Percentiles rank a stretch among this genome's conserved stretches.
Conservation (phyloP, 768 basidiomycete genomes). For the Lactarius akahatsu region DNA sequence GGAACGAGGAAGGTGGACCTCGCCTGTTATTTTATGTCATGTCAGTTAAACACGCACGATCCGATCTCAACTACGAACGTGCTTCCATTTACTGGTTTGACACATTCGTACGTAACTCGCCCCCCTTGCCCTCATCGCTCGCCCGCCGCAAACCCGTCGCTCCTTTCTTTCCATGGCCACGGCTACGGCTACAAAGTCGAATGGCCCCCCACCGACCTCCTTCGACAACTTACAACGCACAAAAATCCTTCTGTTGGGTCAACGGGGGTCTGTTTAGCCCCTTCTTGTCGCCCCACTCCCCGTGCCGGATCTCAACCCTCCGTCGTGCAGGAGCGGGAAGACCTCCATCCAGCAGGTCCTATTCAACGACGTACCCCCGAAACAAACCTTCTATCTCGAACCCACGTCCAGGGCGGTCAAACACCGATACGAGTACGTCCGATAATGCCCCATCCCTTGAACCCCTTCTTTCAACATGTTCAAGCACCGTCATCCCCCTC, state of each 20-base stretch:
- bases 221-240: conserved; percentile 44
- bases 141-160: neutral
- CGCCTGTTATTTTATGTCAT: conserved; percentile 11
- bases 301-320: conserved; percentile 9
- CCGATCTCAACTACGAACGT: conserved; percentile 19
- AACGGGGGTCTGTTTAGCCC: conserved; percentile 53
- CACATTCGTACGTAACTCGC: neutral
- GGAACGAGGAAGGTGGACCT: neutral
- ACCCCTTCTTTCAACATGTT: conserved; percentile 1
- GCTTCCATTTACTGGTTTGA: conserved; percentile 11
- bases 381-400: conserved; percentile 88
- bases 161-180: conserved; percentile 18
- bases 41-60: neutral
- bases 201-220: conserved; percentile 21
- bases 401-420: conserved; percentile 77
- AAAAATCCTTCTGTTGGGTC: conserved; percentile 70
- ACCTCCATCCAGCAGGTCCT: conserved; percentile 88
- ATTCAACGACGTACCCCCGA: conserved; percentile 80
- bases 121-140: neutral
- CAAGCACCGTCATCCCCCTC: conserved; percentile 85
- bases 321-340: conserved; percentile 73
- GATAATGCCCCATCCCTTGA: conserved; percentile 10
- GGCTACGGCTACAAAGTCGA: conserved; percentile 12
- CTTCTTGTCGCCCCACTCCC: neutral
- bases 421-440: conserved; percentile 75